phyloP scores from a whole-genome alignment of 306 rosid species.

The Lithocarpus polystachyus region DNA sequence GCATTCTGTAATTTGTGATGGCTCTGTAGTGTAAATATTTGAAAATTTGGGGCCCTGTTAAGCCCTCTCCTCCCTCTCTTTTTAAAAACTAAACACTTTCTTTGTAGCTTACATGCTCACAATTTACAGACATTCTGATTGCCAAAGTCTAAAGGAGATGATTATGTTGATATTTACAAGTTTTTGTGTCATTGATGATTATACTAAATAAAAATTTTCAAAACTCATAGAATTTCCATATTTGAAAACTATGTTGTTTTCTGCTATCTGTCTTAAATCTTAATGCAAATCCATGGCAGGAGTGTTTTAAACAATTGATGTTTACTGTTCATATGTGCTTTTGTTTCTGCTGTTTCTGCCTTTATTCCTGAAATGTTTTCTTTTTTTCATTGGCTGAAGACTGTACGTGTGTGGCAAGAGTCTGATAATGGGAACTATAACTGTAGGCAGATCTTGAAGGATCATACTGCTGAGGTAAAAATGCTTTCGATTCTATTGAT shows the following conservation, averaged over 20 bases:
- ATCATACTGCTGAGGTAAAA: conserved; percentile 87
- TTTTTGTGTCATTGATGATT: background rate
- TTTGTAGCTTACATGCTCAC: background rate
- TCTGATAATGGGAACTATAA: conserved; percentile 75
- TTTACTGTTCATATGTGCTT: background rate
- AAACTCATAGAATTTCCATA: background rate
- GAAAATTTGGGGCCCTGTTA: background rate
- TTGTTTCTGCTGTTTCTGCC: background rate
- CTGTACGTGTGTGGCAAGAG: conserved; percentile 91
- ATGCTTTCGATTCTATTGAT: conserved; percentile 7
- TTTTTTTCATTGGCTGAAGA: conserved; percentile 44
- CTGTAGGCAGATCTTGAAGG: conserved; percentile 74
- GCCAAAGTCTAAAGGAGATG: background rate
- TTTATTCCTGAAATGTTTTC: background rate
- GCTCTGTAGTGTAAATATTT: background rate
- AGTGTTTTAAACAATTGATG: background rate
- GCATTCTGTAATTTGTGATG: background rate
- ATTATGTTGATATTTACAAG: background rate
- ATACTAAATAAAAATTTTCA: background rate
- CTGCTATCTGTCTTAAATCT: background rate
- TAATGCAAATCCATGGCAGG: background rate
- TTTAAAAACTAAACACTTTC: background rate
- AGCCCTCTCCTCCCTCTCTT: background rate
- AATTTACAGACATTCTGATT: background rate
- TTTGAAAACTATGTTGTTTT: background rate